A percentile compares a stretch with the other conserved stretches of the same genome.
Conservation (phyloP, 1,284 basidiomycete species). For the Fomitopsis betulina region DNA sequence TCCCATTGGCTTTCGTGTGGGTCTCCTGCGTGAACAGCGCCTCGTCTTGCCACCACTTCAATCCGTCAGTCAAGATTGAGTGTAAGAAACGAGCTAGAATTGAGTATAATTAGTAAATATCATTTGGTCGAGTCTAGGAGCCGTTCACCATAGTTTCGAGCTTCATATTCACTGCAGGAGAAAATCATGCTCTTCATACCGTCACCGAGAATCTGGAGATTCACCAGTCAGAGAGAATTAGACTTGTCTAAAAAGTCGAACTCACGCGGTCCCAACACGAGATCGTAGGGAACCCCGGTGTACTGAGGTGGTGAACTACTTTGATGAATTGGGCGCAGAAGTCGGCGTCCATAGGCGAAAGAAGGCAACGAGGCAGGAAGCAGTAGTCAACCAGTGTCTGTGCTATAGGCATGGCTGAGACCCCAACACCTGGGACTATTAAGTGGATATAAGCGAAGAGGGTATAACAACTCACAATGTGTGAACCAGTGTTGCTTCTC, state of each 20-base stretch:
- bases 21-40: constrained; percentile 63
- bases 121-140: constrained; percentile 5
- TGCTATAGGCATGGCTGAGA: constrained; percentile 36
- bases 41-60: constrained; percentile 75
- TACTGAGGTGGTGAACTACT: constrained; percentile 81
- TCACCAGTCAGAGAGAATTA: constrained; percentile 5
- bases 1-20: constrained; percentile 60
- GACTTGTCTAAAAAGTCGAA: neutral
- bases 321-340: constrained; percentile 92
- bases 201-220: constrained; percentile 69
- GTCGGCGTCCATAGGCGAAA: constrained; percentile 95
- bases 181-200: constrained; percentile 84
- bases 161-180: constrained; percentile 94
- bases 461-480: constrained; percentile 40
- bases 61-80: constrained; percentile 72
- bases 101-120: neutral
- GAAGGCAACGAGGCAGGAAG: constrained; percentile 85
- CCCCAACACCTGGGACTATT: constrained; percentile 2
- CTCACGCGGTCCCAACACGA: constrained; percentile 81
- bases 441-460: neutral
- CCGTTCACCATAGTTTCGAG: constrained; percentile 81
- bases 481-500: constrained; percentile 92
- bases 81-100: constrained; percentile 76
- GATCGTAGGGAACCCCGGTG: constrained; percentile 83
- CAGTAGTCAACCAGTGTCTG: constrained; percentile 83